Evolutionary conservation across 768 basidiomycete species (phyloP), one percentile per base, ranked within the genome.

Genomic region (Symmetrospora coprosmae): DNA sequence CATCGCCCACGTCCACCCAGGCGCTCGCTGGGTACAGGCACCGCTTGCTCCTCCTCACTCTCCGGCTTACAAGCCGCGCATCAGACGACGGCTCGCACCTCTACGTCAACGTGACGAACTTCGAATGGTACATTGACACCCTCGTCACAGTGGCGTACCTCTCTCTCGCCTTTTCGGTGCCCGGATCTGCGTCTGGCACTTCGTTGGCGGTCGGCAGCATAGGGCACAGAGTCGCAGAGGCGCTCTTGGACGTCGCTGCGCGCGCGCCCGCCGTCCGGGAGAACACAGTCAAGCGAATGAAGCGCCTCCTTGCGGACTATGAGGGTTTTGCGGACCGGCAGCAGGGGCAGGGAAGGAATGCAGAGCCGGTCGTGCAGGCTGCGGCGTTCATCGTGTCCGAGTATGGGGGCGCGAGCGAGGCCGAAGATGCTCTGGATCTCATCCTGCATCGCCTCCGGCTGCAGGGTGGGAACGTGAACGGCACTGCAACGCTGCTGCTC

Each of bases 351-450:
- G 61, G 28, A 2, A 34, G 25, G 0, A 63, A 59, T 0, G 60
- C 87, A 67, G 80, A 82, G 0, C 87, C 91, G 68, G 80, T 92
- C 8, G 75, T 94, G 1, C 88, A 86, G 80, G 94, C 91, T 0
- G 91, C 90, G 9, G 88, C 89, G 4, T 99, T 87, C 86, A 86
- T 96, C 66, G 89, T 87, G 64, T 92, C 91, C 19, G 94, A 99
- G 73, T 87, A 88, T 71, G 83, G 85, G 78, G 16, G 17, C 13
- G 23, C 16, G 28, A 38, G 40, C 5, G 33, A 11, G 25, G 39
- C 8, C 17, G 31, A 43, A 41, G 52, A 55, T 3, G 31, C n/a
- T n/a, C n/a, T n/a, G n/a, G n/a, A n/a, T n/a, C n/a, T n/a, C n/a
- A n/a, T n/a, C n/a, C n/a, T n/a, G n/a, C n/a, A n/a, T n/a, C n/a